Evolutionary conservation across 2,329 filamentous ascomycete genomes (phyloP).

Genomic region (Lasiodiplodia hormozganensis): DNA sequence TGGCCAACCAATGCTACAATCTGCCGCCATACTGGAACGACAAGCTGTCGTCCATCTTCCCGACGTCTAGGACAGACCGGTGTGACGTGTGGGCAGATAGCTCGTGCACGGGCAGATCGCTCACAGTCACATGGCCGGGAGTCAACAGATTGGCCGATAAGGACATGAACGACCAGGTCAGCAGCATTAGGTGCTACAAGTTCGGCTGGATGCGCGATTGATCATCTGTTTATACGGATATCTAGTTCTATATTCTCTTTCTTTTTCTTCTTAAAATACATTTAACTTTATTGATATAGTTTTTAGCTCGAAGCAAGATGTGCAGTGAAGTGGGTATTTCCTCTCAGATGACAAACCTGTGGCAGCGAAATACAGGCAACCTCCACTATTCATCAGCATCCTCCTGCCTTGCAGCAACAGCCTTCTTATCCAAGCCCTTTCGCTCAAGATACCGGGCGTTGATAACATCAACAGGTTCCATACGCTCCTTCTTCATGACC

Average conservation of each 20-base stretch:
- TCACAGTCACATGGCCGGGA: background rate
- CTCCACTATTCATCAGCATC: conserved; percentile 24
- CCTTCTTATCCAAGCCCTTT: conserved; percentile 51
- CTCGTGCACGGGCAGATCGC: background rate
- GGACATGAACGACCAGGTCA: conserved; percentile 8
- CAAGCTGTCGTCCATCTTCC: background rate
- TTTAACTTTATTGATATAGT: background rate
- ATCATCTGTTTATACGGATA: no score
- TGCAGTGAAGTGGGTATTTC: conserved; percentile 3
- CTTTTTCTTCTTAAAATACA: background rate
- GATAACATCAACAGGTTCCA: conserved; percentile 66
- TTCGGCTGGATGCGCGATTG: background rate
- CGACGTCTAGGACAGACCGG: background rate
- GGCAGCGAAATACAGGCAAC: background rate
- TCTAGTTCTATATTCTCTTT: background rate
- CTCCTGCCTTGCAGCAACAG: background rate
- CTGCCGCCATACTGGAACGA: conserved; percentile 14
- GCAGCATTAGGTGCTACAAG: conserved; percentile 13
- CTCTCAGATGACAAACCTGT: background rate
- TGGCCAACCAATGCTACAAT: background rate
- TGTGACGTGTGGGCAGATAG: background rate
- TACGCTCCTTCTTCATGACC: conserved; percentile 61
- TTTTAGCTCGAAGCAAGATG: background rate
- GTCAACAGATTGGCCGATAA: background rate
- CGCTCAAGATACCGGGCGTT: conserved; percentile 65